Base-by-base conservation (phyloP, 2,329 filamentous ascomycete genomes). In the Neonectria neomacrospora region DNA sequence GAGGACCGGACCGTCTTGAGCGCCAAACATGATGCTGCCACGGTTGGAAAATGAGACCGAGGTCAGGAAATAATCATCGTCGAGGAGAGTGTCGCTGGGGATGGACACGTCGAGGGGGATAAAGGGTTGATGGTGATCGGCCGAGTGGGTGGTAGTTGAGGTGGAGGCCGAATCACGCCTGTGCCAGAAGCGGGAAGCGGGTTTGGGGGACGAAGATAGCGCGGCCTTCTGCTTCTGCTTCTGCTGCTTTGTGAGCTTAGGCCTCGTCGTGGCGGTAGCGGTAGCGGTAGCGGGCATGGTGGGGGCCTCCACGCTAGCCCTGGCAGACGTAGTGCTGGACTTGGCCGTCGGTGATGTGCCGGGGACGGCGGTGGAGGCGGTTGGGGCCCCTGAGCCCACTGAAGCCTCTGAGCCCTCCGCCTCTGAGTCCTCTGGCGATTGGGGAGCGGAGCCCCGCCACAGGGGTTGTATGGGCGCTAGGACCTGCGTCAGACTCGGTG, bases 1-100 rank as follows among this genome's bases (percentile, higher is more conserved):
- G 61, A 73, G 28, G 55, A 58, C 55, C 57, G 61, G 53, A 41
- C 66, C 67, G 63, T 71, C 80, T 73, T 83, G 83, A 56, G 81
- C 83, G 65, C 84, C 82, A 73, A 89, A 82, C 82, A 90, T 86
- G 71, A 90, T 80, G 76, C 87, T 90, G 67, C 88, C 88, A 69
- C 88, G 82, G 66, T 88, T 88, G 61, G 87, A 89, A 73, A 90
- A 90, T 67, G 82, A 82, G 67, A 90, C 76, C 59, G 81, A 80
- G 67, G 79, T 81, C 72, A 90, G 76, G 73, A 86, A 85, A 70
- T 84, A 85, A 70, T 84, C 85, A 78, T 88, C 85, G 65, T 87
- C 86, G 67, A 88, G 78, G 58, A 89, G 79, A 71, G 77, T 81
- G 60, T 85, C 84, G 58, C 82, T 84, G 45, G 87, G 86, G 71